A percentile compares a stretch with the other conserved stretches of the same genome.
Conservation (phyloP, 495 filamentous ascomycete genomes). For the Elaphomyces granulatus region DNA sequence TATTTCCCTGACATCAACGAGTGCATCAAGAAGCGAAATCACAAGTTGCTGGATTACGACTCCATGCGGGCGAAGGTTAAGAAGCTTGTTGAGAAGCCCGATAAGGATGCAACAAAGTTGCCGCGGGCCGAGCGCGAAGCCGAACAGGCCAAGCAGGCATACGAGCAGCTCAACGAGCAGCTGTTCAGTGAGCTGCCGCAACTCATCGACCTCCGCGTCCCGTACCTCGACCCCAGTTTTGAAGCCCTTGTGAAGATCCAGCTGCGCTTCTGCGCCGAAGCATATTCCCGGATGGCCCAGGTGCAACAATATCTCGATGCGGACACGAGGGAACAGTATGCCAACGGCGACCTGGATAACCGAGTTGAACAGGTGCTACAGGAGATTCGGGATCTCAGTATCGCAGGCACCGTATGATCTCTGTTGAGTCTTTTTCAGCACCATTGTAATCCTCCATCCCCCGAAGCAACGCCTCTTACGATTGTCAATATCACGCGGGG, state of each 20-base stretch:
- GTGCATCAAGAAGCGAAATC: constrained; percentile 96
- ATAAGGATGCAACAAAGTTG: constrained; percentile 93
- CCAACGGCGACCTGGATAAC: constrained; percentile 79
- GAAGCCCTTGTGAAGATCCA: constrained; percentile 98
- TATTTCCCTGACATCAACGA: constrained; percentile 99
- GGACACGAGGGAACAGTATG: constrained; percentile 94
- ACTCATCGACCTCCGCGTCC: constrained; percentile 90
- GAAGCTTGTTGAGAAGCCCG: constrained; percentile 92
- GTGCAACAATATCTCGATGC: constrained; percentile 97
- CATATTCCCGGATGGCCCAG: constrained; percentile 93
- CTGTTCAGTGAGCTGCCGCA: constrained; percentile 88
- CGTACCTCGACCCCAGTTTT: constrained; percentile 91
- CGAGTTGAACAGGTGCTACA: constrained; percentile 92
- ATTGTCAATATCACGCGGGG: too few relatives aligned
- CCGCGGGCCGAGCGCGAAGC: constrained; percentile 88
- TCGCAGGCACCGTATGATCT: constrained; percentile 55
- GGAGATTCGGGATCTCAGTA: constrained; percentile 93
- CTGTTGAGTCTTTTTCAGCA: background rate
- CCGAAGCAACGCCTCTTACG: too few relatives aligned
- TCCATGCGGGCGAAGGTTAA: constrained; percentile 89
- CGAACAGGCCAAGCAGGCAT: constrained; percentile 82
- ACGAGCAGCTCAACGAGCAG: constrained; percentile 93
- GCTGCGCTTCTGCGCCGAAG: constrained; percentile 91
- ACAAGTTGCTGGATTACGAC: constrained; percentile 97
- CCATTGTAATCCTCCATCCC: too few relatives aligned